Evolutionary conservation across 352 stramenopile species (phyloP).

Genomic region (Pythium sukuiense): DNA sequence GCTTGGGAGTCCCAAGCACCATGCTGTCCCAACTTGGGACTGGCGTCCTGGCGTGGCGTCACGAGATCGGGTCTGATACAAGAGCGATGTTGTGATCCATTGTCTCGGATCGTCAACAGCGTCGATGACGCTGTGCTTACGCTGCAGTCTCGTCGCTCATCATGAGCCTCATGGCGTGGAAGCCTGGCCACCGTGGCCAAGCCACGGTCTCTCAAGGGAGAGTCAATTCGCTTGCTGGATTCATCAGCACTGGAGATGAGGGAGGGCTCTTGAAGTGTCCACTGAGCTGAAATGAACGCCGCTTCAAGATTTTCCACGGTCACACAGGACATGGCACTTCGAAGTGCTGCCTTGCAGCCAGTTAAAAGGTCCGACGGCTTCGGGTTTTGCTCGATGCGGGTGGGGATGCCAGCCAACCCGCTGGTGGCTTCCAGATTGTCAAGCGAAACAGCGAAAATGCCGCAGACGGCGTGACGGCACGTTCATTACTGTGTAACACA

Average conservation of each 20-base stretch:
- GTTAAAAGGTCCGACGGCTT: no score
- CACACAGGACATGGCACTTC: neutral
- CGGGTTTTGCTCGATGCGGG: neutral
- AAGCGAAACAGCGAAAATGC: neutral
- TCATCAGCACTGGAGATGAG: neutral
- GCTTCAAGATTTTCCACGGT: neutral
- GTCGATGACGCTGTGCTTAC: neutral
- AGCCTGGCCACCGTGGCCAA: no score
- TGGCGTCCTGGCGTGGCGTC: no score
- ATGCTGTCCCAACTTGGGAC: no score
- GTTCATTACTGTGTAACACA: neutral
- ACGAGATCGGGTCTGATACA: neutral
- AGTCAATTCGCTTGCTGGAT: neutral
- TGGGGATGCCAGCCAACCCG: neutral
- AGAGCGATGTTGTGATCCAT: neutral
- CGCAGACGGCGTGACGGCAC: neutral
- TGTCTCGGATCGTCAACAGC: neutral
- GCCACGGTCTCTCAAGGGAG: neutral
- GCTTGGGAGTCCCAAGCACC: neutral
- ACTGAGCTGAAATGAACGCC: neutral
- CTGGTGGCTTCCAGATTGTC: neutral
- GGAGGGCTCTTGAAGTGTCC: neutral
- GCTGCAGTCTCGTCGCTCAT: neutral
- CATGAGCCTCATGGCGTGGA: neutral
- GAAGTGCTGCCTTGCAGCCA: no score